Evolutionary conservation across 805 yeast species (phyloP).

Genomic region (Metschnikowia reukaufii): DNA sequence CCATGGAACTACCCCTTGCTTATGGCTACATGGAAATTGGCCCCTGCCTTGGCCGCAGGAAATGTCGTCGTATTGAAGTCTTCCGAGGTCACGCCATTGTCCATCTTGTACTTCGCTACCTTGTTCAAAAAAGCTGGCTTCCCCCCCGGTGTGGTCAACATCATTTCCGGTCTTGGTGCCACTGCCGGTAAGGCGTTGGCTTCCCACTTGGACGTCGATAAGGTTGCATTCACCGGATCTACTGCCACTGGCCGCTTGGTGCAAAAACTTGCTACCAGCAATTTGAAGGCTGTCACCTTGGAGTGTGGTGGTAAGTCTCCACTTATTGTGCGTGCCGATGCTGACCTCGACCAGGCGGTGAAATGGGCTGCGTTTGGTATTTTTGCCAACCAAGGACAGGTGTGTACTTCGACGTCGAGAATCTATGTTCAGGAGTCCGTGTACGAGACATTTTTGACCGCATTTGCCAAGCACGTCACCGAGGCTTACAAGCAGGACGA

Average conservation of each 20-base stretch:
- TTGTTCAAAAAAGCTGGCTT: slow-evolving; percentile 65
- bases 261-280: slow-evolving; percentile 59
- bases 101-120: slow-evolving; percentile 60
- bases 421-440: slow-evolving; percentile 56
- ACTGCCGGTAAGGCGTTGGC: slow-evolving; percentile 70
- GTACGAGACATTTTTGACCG: slow-evolving; percentile 51
- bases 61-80: slow-evolving; percentile 71
- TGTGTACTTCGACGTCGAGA: slow-evolving; percentile 68
- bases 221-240: slow-evolving; percentile 66
- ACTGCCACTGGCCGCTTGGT: slow-evolving; percentile 66
- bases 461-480: slow-evolving; percentile 46
- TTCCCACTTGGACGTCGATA: slow-evolving; percentile 54
- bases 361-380: slow-evolving; percentile 69
- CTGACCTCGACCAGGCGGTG: slow-evolving; percentile 62
- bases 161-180: slow-evolving; percentile 67
- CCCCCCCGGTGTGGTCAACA: slow-evolving; percentile 75
- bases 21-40: slow-evolving; percentile 80
- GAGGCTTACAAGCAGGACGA: slow-evolving; percentile 55
- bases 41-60: slow-evolving; percentile 82
- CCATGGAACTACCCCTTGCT: slow-evolving; percentile 72
- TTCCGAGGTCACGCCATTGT: slow-evolving; percentile 74
- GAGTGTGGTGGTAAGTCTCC: slow-evolving; percentile 79
- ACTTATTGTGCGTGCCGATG: slow-evolving; percentile 59
- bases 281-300: slow-evolving; percentile 62
- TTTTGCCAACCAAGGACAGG: slow-evolving; percentile 65